Evolutionary conservation across 225 moss, liverwort and hornwort species (phyloP).

Genomic region (Sphagnum contortum): DNA sequence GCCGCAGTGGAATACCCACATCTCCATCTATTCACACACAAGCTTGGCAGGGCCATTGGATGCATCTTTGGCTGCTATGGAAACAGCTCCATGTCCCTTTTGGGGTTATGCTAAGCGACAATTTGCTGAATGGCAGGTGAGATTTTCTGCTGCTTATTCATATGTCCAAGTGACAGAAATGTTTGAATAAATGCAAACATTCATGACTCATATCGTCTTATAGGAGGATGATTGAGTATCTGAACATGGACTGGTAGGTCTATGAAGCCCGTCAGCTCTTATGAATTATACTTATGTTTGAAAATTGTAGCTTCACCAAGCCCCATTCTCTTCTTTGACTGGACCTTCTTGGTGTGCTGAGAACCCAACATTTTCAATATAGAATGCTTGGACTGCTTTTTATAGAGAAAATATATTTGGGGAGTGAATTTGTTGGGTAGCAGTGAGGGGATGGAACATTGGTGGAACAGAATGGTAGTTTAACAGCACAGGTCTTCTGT

Average conservation of each 20-base stretch:
- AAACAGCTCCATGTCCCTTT: conserved; percentile 35
- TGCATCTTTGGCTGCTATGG: conserved; percentile 16
- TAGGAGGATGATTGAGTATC: neutral
- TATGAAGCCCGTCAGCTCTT: neutral
- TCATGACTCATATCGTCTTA: neutral
- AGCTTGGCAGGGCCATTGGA: conserved; percentile 46
- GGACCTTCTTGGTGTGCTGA: too few relatives aligned
- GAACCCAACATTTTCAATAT: too few relatives aligned
- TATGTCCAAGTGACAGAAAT: neutral
- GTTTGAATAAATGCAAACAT: neutral
- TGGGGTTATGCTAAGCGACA: conserved; percentile 17
- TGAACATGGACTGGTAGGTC: neutral
- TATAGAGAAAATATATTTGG: too few relatives aligned
- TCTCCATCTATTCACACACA: conserved; percentile 79
- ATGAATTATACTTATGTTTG: neutral
- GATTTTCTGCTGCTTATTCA: neutral
- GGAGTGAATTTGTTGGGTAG: too few relatives aligned
- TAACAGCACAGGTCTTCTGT: neutral
- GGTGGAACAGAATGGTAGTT: too few relatives aligned
- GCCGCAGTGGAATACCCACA: conserved; percentile 77
- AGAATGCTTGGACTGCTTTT: too few relatives aligned
- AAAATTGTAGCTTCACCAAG: neutral
- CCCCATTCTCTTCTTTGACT: neutral
- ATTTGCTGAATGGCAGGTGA: conserved; percentile 27
- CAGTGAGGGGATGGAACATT: too few relatives aligned